Conservation (phyloP, 2,329 filamentous ascomycete genomes). For the Dactylellina parvicollis region DNA sequence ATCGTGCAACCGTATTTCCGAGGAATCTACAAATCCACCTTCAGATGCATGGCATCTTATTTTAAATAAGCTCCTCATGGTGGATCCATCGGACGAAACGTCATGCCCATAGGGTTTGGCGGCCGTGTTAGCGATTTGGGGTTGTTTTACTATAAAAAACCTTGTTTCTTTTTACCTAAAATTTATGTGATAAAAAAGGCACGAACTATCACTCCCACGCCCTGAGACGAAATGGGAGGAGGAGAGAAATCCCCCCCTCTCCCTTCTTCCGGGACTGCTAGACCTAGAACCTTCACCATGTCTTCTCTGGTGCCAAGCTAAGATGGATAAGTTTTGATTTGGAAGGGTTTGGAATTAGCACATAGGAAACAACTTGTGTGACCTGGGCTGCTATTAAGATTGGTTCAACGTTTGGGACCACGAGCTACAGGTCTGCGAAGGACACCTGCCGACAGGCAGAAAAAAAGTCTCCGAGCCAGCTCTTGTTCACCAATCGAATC, state of each 20-base stretch:
- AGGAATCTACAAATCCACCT: slow-evolving; percentile 20
- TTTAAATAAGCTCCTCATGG: slow-evolving; percentile 40
- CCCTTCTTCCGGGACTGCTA: slow-evolving; percentile 28
- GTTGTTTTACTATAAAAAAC: slow-evolving; percentile 16
- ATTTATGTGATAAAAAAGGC: slow-evolving; percentile 48
- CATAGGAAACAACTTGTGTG: slow-evolving; percentile 31
- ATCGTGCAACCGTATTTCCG: slow-evolving; percentile 39
- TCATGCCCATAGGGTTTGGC: slow-evolving; percentile 46
- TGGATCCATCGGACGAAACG: slow-evolving; percentile 29
- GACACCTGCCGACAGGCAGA: slow-evolving; percentile 30
- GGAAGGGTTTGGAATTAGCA: slow-evolving; percentile 12
- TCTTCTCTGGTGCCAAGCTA: slow-evolving; percentile 25
- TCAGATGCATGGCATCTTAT: slow-evolving; percentile 27
- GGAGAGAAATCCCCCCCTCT: no score
- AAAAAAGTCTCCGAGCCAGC: slow-evolving; percentile 22
- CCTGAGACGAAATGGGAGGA: background rate
- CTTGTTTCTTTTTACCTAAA: slow-evolving; percentile 53
- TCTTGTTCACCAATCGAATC: slow-evolving; percentile 20
- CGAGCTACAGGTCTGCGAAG: background rate
- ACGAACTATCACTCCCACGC: slow-evolving; percentile 18
- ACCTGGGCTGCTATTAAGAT: slow-evolving; percentile 40
- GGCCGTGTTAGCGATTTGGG: slow-evolving; percentile 25
- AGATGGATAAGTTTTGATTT: background rate
- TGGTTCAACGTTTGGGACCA: slow-evolving; percentile 24
- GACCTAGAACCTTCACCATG: slow-evolving; percentile 24